These are phyloP conservation scores for Penicillium silybi DNA, from an alignment of 495 filamentous ascomycete species.

Conservation along the genomic window DNA sequence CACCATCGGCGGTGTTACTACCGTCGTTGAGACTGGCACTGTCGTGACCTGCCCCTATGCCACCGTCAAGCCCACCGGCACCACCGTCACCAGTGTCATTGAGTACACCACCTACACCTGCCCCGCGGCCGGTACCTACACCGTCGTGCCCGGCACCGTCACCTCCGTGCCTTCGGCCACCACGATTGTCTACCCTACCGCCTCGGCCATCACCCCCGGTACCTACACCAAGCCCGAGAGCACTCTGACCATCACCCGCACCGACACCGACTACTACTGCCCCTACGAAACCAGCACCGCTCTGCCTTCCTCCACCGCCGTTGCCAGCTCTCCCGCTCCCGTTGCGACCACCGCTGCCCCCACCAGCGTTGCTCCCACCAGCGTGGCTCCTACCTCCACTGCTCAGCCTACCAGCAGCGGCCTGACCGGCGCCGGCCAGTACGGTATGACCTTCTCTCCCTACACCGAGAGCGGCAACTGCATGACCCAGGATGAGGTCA, in stretches of 20 bases:
- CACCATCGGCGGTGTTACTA: constrained; percentile 76
- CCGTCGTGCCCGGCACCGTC: constrained; percentile 63
- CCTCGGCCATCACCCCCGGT: constrained; percentile 62
- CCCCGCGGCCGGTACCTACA: constrained; percentile 77
- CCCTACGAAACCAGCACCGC: constrained; percentile 50
- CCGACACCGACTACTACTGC: constrained; percentile 67
- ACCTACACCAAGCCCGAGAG: constrained; percentile 69
- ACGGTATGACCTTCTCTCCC: constrained; percentile 91
- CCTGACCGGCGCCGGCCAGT: constrained; percentile 51
- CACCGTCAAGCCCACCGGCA: constrained; percentile 56
- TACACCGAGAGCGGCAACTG: constrained; percentile 62
- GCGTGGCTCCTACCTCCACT: constrained; percentile 13
- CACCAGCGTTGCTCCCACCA: constrained; percentile 12
- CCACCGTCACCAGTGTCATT: constrained; percentile 66
- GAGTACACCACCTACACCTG: constrained; percentile 72
- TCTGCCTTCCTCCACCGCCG: constrained; percentile 14
- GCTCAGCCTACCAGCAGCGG: constrained; percentile 14
- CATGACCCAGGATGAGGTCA: constrained; percentile 61
- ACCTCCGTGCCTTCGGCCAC: constrained; percentile 52
- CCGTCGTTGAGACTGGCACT: constrained; percentile 64
- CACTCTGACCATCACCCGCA: constrained; percentile 65
- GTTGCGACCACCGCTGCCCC: constrained; percentile 15
- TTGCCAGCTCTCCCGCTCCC: constrained; percentile 4
- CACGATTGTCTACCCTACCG: constrained; percentile 61
- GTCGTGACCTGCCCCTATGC: constrained; percentile 72